Percentiles rank a stretch among this genome's conserved stretches.
These are phyloP conservation scores for Planoprotostelium fungivorum DNA, from an alignment of 78 protist species.

Conservation along the genomic window DNA sequence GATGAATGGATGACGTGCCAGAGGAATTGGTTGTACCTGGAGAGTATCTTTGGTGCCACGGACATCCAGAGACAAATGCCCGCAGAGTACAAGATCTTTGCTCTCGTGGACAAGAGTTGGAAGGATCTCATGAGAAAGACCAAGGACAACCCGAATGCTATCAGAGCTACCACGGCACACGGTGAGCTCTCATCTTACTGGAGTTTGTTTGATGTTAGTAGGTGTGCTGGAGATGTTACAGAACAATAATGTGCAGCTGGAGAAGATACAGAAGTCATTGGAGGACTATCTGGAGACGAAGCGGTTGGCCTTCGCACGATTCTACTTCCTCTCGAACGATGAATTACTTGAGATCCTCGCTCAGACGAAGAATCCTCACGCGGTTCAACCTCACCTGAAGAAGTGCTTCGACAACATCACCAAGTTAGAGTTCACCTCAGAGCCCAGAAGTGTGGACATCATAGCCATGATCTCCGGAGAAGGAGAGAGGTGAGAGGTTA, in stretches of 20 bases:
- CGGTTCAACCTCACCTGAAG: constrained; percentile 87
- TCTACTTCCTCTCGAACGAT: constrained; percentile 98
- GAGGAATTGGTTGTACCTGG: constrained; percentile 94
- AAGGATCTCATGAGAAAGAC: constrained; percentile 54
- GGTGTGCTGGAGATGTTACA: constrained; percentile 68
- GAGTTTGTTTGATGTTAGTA: constrained; percentile 71
- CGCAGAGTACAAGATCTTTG: constrained; percentile 74
- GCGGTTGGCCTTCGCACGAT: constrained; percentile 92
- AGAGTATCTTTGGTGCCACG: constrained; percentile 90
- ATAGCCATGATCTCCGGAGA: constrained; percentile 48
- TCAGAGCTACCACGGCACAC: constrained; percentile 74
- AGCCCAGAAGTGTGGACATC: constrained; percentile 84
- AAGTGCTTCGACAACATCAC: constrained; percentile 96
- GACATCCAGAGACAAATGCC: constrained; percentile 92
- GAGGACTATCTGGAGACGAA: constrained; percentile 94
- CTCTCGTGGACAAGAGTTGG: constrained; percentile 48
- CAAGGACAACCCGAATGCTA: constrained; percentile 80
- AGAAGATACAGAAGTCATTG: constrained; percentile 91
- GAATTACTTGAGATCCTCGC: constrained; percentile 98
- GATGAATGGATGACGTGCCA: constrained; percentile 94
- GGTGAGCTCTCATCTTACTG: constrained; percentile 28
- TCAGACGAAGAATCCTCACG: constrained; percentile 67
- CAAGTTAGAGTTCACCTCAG: constrained; percentile 51
- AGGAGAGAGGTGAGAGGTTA: constrained; percentile 60
- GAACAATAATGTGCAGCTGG: constrained; percentile 72